These are phyloP conservation scores for Apiospora sp. DNA, from an alignment of 2,329 filamentous ascomycete species.

Conservation along the genomic window DNA sequence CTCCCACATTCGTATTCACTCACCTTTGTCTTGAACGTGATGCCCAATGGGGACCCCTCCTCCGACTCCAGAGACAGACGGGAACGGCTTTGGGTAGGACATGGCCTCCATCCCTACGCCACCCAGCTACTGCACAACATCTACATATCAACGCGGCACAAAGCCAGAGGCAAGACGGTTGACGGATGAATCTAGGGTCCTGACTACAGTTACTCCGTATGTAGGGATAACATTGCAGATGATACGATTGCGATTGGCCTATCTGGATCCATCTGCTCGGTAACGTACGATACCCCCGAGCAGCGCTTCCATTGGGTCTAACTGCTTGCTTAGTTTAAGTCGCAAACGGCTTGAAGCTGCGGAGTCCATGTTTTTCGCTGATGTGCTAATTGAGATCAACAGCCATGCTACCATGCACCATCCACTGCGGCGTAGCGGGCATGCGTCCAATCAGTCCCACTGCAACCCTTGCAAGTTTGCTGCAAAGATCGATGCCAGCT, in stretches of 20 bases:
- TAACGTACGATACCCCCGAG: conserved; percentile 6
- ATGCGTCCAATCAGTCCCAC: background rate
- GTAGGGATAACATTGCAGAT: background rate
- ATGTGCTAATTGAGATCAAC: conserved; percentile 16
- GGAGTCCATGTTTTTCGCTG: background rate
- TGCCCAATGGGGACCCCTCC: background rate
- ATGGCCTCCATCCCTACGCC: conserved; percentile 1
- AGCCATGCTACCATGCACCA: background rate
- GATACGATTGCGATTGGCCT: conserved; percentile 1
- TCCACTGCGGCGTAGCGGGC: background rate
- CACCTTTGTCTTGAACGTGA: background rate
- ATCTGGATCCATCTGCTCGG: conserved; percentile 9
- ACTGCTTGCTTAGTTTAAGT: background rate
- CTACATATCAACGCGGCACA: background rate
- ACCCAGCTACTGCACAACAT: background rate
- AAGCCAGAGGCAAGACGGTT: background rate
- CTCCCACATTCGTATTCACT: background rate
- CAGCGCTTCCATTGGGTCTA: background rate
- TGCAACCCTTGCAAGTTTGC: background rate
- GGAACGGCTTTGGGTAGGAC: background rate
- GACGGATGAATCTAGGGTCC: background rate
- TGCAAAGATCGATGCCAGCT: conserved; percentile 2
- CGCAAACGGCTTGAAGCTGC: background rate
- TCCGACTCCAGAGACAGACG: background rate
- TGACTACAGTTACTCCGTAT: background rate